Base-by-base conservation (phyloP, 371 early-diverging fungal genomes). In the Apophysomyces elegans region DNA sequence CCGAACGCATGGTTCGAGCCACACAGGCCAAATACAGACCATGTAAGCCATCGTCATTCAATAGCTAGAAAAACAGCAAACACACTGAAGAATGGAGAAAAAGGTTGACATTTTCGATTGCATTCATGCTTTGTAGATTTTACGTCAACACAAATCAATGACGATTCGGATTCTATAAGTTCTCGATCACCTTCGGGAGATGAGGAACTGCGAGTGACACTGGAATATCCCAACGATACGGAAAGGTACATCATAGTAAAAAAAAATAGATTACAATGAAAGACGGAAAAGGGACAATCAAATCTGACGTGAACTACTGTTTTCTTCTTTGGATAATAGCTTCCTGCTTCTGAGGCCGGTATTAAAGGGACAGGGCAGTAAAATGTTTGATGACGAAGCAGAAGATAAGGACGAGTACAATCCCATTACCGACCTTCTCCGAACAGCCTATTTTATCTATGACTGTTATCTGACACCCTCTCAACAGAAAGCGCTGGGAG, bases 381-480 rank as follows among this genome's bases (percentile, higher is more conserved):
- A 67, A 58, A 32, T 47, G 26, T 56, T 65, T 14, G 77, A 76
- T 1, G 65, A 67, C 11, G 84, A 84, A 37, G 71, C 77, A 39
- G 86, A 86, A 44, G 86, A 86, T 56, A 84, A 86, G 62, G 88
- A 89, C 65, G 95, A 94, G 71, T 95, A 93, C 70, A 83, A 89
- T 64, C 96, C 96, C 0, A 83, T 93, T 21, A 83, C 81, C 7
- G 96, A 96, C 61, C 70, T 96, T 11, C 81, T 92, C 57, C 74
- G 78, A 6, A 92, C 95, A 0, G 87, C 86, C 32, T 81, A 80
- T 32, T 75, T 84, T 50, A 90, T 95, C 32, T 89, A 85, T 59
- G 79, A 82, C 32, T 76, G 85, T 47, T 91, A 88, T 62, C 73
- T 95, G 1, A 72, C 79, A 16, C 72, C 79, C 2, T 79, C 84